Conservation (phyloP, 2,329 filamentous ascomycete species). For the Apiospora pterosperma region DNA sequence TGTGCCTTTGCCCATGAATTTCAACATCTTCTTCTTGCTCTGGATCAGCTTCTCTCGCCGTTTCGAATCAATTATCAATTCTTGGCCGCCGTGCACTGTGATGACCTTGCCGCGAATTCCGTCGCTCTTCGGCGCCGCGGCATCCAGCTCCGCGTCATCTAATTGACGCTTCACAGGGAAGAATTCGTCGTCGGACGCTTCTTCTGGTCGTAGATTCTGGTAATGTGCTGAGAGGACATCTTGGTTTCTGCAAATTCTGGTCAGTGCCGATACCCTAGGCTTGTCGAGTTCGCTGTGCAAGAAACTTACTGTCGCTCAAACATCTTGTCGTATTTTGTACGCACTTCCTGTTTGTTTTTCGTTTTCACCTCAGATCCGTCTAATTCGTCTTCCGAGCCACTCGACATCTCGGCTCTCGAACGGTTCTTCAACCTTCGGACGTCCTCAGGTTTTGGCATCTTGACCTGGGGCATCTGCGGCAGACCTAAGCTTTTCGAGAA, state of each 20-base stretch:
- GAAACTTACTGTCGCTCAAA: slow-evolving; percentile 63
- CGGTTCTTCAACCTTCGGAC: slow-evolving; percentile 86
- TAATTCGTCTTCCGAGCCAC: slow-evolving; percentile 53
- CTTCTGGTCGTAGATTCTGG: slow-evolving; percentile 73
- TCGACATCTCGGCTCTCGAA: slow-evolving; percentile 64
- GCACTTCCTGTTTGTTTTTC: slow-evolving; percentile 68
- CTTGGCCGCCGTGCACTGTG: slow-evolving; percentile 62
- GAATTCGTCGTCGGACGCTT: slow-evolving; percentile 71
- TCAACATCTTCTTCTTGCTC: slow-evolving; percentile 90
- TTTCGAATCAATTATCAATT: slow-evolving; percentile 87
- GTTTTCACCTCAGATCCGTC: slow-evolving; percentile 54
- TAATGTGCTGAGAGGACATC: slow-evolving; percentile 95
- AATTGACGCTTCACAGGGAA: slow-evolving; percentile 87
- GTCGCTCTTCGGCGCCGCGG: slow-evolving; percentile 39
- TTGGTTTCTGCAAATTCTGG: slow-evolving; percentile 64
- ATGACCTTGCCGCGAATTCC: slow-evolving; percentile 54
- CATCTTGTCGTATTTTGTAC: slow-evolving; percentile 97
- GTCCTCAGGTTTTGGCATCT: slow-evolving; percentile 87
- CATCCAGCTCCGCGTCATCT: slow-evolving; percentile 61
- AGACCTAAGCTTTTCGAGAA: slow-evolving; percentile 84
- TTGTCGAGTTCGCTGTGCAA: background rate
- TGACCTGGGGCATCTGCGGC: slow-evolving; percentile 88
- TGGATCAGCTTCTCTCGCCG: slow-evolving; percentile 92
- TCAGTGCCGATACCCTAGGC: background rate
- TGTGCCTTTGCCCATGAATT: slow-evolving; percentile 81